A percentile compares a stretch with the other conserved stretches of the same genome.
These are phyloP conservation scores for Protomyces inouyei DNA, from an alignment of 1,139 yeast genomes.

Conservation along the genomic window DNA sequence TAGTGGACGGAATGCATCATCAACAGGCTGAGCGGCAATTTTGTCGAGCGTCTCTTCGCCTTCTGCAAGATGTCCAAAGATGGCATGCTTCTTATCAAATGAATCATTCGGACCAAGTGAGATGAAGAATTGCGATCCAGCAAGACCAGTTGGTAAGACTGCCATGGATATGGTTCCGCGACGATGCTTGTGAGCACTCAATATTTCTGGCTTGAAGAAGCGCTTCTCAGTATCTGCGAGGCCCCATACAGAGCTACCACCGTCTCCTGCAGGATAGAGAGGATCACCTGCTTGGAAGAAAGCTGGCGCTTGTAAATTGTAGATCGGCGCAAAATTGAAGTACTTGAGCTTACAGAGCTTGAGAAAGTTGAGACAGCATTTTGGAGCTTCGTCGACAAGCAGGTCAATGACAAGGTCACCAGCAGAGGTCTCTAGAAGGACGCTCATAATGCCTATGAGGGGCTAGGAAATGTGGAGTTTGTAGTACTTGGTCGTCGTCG, in stretches of 20 bases:
- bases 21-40: slow-evolving; percentile 45
- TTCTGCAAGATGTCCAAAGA: slow-evolving; percentile 53
- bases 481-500: no score
- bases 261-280: slow-evolving; percentile 42
- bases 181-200: slow-evolving; percentile 34
- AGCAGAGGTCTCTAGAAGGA: slow-evolving; percentile 29
- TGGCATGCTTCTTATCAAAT: slow-evolving; percentile 34
- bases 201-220: slow-evolving; percentile 34
- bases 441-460: slow-evolving; percentile 6
- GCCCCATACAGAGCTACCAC: slow-evolving; percentile 42
- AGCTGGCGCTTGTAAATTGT: slow-evolving; percentile 43
- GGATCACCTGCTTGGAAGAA: slow-evolving; percentile 51
- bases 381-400: slow-evolving; percentile 41
- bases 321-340: slow-evolving; percentile 52
- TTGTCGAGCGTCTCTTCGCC: slow-evolving; percentile 48
- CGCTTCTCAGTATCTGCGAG: slow-evolving; percentile 32
- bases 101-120: slow-evolving; percentile 36
- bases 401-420: slow-evolving; percentile 56
- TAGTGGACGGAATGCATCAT: slow-evolving; percentile 44
- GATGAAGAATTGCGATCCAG: slow-evolving; percentile 40
- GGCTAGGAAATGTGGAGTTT: no score
- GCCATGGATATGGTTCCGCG: slow-evolving; percentile 46
- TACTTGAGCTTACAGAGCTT: slow-evolving; percentile 53
- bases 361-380: slow-evolving; percentile 48
- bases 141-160: slow-evolving; percentile 33